Evolutionary conservation across 768 basidiomycete species (phyloP), one percentile per base, ranked within the genome.

Genomic region (Phylloporus sp.): DNA sequence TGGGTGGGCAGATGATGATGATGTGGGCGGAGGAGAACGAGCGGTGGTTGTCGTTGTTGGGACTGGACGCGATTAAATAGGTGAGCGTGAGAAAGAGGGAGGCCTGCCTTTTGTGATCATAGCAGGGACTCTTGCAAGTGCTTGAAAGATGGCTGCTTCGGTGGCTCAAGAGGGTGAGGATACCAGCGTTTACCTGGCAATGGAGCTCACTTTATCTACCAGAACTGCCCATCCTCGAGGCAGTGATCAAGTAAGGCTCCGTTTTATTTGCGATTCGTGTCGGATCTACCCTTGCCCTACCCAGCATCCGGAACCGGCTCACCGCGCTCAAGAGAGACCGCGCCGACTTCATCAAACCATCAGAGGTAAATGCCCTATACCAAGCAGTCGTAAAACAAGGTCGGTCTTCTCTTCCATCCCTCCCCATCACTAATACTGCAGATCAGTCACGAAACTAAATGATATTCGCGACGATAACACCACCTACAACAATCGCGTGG

Each of bases 161-260:
- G 86, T 91, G 48, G 82, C 88, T 49, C 89, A 90, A 61, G 87
- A 91, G 79, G 89, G 89, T 86, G 58, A 57, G 73, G 7, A n/a
- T 31, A 6, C 31, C 28, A 24, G 39, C 39, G 8, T 18, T 20
- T 10, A 9, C 15, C 22, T 10, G 8, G 5, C 10, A 11, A 9
- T 38, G 18, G 20, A 3, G 18, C 36, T 38, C 36, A 38, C 2
- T 62, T 64, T 66, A 62, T 68, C 61, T 50, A 9, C 65, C 73
- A 86, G 95, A 98, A 75, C 77, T 94, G 56, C 86, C 91, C 53
- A 91, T 98, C 70, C 85, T 98, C 64, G 95, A 98, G 78, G 80
- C 88, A 27, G 82, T 98, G 59, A 93, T 97, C 72, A 88, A 90
- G 93, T 93, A 38, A 15, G 58, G 59, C 45, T 73, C 66, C 34